Evolutionary conservation across 1,139 yeast genomes (phyloP), one percentile per base, ranked within the genome.

Genomic region (Magnusiomyces fungicola): DNA sequence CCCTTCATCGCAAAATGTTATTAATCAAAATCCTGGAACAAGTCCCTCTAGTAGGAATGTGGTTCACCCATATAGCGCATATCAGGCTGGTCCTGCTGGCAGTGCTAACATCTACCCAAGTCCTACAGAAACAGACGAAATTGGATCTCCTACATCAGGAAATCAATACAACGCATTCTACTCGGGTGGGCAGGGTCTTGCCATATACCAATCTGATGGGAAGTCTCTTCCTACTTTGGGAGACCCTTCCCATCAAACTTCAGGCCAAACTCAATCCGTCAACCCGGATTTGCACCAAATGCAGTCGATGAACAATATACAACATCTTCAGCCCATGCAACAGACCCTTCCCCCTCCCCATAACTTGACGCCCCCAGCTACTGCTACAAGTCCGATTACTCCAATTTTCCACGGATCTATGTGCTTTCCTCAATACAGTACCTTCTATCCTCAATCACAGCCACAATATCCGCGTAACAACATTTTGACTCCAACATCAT

Each of bases 81-180:
- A 34, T n/a, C 38, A 34, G 38, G 38, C 23, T 18, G 38, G 38
- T 34, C 38, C 38, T 34, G 38, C 23, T 34, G 19, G 7, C 4
- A n/a, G 23, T 34, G 21, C 23, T 34, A 23, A 7, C 38, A 34
- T 6, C 38, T 34, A 5, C 5, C 6, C 38, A 7, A 34, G 38
- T 18, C 38, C 38, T 5, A 34, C 21, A 6, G 23, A 18, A 16
- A 34, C 6, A 16, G 14, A 5, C 14, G 38, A 34, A 23, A 21
- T 18, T 7, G 14, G 7, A 34, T 6, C 23, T 9, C 14, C 5
- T 18, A 21, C 38, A 6, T 21, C 9, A 6, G n/a, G 38, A 34
- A 34, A 16, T n/a, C 23, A 34, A 5, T 34, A 3, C 6, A 9
- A 4, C 23, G 9, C 9, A 34, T 18, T 14, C 38, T 18, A 23